A percentile compares a stretch with the other conserved stretches of the same genome.
Evolutionary conservation across 768 basidiomycete species (phyloP).

Genomic region (Phanerochaete sordida): DNA sequence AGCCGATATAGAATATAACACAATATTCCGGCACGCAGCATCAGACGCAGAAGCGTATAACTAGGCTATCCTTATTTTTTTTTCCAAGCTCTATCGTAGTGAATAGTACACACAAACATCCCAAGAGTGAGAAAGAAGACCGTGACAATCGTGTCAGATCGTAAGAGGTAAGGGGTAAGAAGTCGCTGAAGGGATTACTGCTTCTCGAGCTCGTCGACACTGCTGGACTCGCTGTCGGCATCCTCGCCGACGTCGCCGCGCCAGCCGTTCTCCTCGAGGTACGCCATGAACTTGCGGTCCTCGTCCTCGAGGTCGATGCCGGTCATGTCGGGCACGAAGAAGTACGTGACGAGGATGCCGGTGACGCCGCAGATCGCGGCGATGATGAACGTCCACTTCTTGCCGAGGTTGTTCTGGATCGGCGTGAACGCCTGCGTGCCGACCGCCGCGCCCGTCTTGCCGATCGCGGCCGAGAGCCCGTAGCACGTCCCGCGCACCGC

Average conservation of each 20-base stretch:
- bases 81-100: background rate
- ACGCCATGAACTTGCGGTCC: constrained; percentile 58
- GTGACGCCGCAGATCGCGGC: constrained; percentile 63
- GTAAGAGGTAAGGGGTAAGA: background rate
- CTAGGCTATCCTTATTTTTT: too few relatives aligned
- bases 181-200: background rate
- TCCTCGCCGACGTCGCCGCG: constrained; percentile 59
- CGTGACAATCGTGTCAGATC: background rate
- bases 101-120: background rate
- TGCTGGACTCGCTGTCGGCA: background rate
- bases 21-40: too few relatives aligned
- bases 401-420: constrained; percentile 64
- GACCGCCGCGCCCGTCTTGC: constrained; percentile 70
- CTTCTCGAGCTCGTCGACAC: constrained; percentile 3
- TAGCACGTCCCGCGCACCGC: constrained; percentile 69
- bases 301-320: constrained; percentile 59
- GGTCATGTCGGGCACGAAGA: constrained; percentile 67
- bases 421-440: constrained; percentile 71
- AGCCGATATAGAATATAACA: too few relatives aligned
- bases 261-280: constrained; percentile 63
- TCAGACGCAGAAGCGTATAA: too few relatives aligned
- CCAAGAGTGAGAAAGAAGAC: background rate
- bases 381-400: constrained; percentile 69
- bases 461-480: constrained; percentile 63
- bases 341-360: constrained; percentile 63